These are phyloP conservation scores for Hydrangea macrophylla DNA, from an alignment of 148 eudicot species.

Conservation along the genomic window DNA sequence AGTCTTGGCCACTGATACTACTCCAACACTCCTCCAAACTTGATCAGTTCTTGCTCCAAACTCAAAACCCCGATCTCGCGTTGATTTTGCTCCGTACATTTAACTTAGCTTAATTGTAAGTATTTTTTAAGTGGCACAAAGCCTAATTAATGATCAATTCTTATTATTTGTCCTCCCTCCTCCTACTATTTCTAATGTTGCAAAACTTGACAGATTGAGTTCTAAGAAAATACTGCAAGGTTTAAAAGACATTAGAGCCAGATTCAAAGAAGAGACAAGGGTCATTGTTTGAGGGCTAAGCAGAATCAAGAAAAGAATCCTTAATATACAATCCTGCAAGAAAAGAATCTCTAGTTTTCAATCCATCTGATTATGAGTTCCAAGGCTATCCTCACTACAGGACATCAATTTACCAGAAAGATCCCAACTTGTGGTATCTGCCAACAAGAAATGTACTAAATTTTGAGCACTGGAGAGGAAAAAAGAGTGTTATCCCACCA, in stretches of 20 bases:
- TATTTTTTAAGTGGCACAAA: too few species aligned
- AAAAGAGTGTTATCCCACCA: constrained; percentile 36
- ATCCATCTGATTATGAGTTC: constrained; percentile 34
- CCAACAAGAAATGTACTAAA: constrained; percentile 16
- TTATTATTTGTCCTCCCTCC: neutral
- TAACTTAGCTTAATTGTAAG: too few species aligned
- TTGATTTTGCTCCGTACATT: too few species aligned
- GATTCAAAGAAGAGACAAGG: constrained; percentile 47
- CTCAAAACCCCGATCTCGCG: too few species aligned
- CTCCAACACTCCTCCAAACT: too few species aligned
- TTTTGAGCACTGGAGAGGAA: constrained; percentile 20
- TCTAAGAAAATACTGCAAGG: constrained; percentile 12
- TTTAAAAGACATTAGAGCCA: constrained; percentile 30
- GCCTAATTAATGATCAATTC: too few species aligned
- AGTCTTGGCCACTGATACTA: too few species aligned
- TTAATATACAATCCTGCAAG: constrained; percentile 33
- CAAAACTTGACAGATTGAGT: constrained; percentile 6
- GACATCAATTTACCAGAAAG: constrained; percentile 24
- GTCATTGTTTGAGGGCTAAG: constrained; percentile 50
- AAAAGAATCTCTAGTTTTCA: constrained; percentile 37
- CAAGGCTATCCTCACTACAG: constrained; percentile 54
- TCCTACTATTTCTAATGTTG: neutral
- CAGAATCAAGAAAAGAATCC: constrained; percentile 27
- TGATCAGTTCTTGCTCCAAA: too few species aligned
- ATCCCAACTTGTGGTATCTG: constrained; percentile 21